Evolutionary conservation across 257 asterid species (phyloP), one percentile per base, ranked within the genome.

Genomic region (Przewalskia tangutica): DNA sequence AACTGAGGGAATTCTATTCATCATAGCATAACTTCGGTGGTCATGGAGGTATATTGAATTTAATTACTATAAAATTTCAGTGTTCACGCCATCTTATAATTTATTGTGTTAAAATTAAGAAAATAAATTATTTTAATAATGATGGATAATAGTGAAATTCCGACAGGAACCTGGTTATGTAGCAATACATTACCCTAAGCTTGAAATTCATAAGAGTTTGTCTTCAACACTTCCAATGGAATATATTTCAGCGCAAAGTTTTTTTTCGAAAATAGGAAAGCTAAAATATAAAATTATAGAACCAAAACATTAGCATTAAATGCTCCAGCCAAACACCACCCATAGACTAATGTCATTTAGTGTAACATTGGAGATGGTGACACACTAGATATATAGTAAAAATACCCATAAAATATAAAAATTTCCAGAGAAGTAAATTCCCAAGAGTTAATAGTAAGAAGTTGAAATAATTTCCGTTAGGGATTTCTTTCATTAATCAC

Each of bases 271-370:
- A 80, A 62, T 71, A 32, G 84, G 77, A 81, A 59, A 60, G 7
- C 50, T 14, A 75, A 77, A 71, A 77, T 20, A 58, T 20, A 10
- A 27, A 64, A 77, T 38, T 18, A 71, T 71, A 46, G 54, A 23
- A 18, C 58, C 18, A 20, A 73, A 73, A 73, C 38, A 48, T 48
- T 20, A 67, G 82, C 92, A 87, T 86, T 89, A 75, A 89, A 83
- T 87, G 88, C 65, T 38, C 88, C 65, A 79, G 83, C 91, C 77
- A 85, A 84, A 85, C 89, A 85, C 85, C 85, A 58, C 77, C 86
- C 42, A 86, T 84, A 81, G 81, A 85, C 84, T 88, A 79, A 71
- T 86, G 90, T 88, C 87, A 86, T 86, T 77, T 83, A 83, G 85
- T 87, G 85, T 40, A 68, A 82, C 89, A 88, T 85, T 84, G 90